Conservation (phyloP, 768 basidiomycete genomes). For the Russula brevipes region DNA sequence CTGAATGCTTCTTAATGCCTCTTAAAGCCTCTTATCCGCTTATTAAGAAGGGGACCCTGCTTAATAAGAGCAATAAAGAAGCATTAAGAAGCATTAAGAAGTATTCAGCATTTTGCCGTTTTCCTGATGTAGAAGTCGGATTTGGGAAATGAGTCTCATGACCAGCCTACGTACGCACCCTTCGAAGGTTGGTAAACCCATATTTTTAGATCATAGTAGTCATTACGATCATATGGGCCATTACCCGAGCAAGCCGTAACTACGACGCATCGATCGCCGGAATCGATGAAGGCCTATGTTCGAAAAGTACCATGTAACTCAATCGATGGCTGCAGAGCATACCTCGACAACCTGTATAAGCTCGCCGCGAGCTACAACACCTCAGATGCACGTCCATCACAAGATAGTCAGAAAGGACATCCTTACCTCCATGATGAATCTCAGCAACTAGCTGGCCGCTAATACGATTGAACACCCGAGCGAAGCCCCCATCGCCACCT, state of each 20-base stretch:
- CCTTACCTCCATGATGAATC: conserved; percentile 2
- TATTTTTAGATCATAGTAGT: not conserved
- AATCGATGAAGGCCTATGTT: not conserved
- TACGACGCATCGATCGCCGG: not conserved
- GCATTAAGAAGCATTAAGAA: no score
- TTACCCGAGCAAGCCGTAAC: not conserved
- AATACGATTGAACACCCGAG: conserved; percentile 7
- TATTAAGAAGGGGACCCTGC: no score
- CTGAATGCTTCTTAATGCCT: no score
- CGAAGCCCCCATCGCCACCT: not conserved
- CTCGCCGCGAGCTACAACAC: not conserved
- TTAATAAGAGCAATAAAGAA: no score
- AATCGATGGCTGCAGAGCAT: not conserved
- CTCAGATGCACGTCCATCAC: not conserved
- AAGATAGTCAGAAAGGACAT: not conserved
- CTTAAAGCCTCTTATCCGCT: no score
- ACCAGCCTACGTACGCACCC: not conserved
- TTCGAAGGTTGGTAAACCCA: not conserved
- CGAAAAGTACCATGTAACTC: not conserved
- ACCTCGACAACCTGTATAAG: not conserved
- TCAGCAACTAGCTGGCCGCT: conserved; percentile 3
- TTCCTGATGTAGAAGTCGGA: no score
- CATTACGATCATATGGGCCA: not conserved
- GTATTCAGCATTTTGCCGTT: no score
- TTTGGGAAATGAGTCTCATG: not conserved